Evolutionary conservation across 192 early-diverging fungal species (phyloP), one percentile per base, ranked within the genome.

Genomic region (Coemansia sp.): DNA sequence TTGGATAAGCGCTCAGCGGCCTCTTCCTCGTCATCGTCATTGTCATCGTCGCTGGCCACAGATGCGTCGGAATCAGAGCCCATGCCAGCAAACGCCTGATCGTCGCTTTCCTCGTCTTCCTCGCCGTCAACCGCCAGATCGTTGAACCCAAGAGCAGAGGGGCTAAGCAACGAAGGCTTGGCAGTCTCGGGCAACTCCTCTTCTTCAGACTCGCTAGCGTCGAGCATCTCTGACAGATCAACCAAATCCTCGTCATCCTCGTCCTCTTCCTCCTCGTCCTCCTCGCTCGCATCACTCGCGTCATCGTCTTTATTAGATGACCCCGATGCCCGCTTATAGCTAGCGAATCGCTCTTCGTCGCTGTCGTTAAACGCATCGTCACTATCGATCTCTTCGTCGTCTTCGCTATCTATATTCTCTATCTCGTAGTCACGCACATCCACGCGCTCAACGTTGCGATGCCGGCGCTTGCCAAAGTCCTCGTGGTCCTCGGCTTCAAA

Each of bases 361-460:
- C 82, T 84, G 13, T 88, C 88, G 53, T 93, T 85, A 79, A 95
- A 95, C 5, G 94, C 94, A 28, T 90, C 93, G 65, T 98, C 94
- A 40, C 93, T 92, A 36, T 91, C 88, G 50, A 96, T 95, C 60
- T 96, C 94, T 67, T 98, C 94, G 67, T 98, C 94, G 70, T 98
- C 94, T 60, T 95, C 93, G 5, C 86, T 82, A 23, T 91, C 86
- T 36, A 97, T 92, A 23, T 86, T 77, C 37, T 89, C 91, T 6
- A 87, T 84, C 58, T 93, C 85, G 74, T 90, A 93, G 62, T 82
- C 75, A 9, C 78, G 73, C 21, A 81, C 78, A 14, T 53, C 70
- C 1, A 81, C 68, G 0, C 61, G 33, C 42, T 81, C 78, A 13
- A 76, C 51, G 13, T 76, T 48, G 16, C 66, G 56, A 18, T 64